Percentiles rank a stretch among this genome's conserved stretches.
Conservation (phyloP, 1,139 yeast species). For the Geotrichum histeridarum region DNA sequence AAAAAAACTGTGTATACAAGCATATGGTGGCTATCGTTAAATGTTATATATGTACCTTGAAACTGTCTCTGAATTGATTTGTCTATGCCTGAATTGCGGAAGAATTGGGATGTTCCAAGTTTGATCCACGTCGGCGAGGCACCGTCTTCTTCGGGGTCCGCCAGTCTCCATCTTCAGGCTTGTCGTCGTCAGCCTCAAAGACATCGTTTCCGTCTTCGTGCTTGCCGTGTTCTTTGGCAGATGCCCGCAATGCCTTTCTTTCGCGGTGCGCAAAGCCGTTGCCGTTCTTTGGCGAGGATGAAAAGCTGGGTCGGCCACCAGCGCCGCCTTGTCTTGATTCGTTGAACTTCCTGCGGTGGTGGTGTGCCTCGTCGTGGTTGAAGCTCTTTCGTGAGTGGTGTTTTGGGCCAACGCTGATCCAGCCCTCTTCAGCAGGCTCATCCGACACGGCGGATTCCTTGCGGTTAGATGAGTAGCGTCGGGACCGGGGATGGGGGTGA, state of each 20-base stretch:
- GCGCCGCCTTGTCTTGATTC: conserved; percentile 12
- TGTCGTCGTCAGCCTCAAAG: conserved; percentile 5
- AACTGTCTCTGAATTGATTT: too few relatives aligned
- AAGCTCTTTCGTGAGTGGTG: conserved; percentile 22
- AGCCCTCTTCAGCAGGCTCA: conserved; percentile 36
- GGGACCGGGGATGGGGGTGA: conserved; percentile 3
- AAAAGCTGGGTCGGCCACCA: conserved; percentile 11
- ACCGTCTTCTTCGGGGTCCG: conserved; percentile 17
- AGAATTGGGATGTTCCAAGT: background rate
- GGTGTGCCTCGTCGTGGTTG: conserved; percentile 17
- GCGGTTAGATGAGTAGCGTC: conserved; percentile 16
- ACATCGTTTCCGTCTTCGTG: conserved; percentile 8
- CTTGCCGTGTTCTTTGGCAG: background rate
- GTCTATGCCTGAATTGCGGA: conserved; percentile 1
- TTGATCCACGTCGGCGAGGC: conserved; percentile 5
- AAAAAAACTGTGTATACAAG: too few relatives aligned
- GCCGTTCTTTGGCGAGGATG: conserved; percentile 1
- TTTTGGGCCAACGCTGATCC: conserved; percentile 34
- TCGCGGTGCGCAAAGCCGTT: background rate
- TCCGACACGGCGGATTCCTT: conserved; percentile 17
- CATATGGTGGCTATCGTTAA: too few relatives aligned
- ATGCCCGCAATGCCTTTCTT: background rate
- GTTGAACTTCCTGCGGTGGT: conserved; percentile 19
- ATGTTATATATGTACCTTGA: too few relatives aligned
- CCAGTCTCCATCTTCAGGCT: conserved; percentile 16